phyloP scores from a whole-genome alignment of 768 basidiomycete species.

The Pleurotus eryngii region DNA sequence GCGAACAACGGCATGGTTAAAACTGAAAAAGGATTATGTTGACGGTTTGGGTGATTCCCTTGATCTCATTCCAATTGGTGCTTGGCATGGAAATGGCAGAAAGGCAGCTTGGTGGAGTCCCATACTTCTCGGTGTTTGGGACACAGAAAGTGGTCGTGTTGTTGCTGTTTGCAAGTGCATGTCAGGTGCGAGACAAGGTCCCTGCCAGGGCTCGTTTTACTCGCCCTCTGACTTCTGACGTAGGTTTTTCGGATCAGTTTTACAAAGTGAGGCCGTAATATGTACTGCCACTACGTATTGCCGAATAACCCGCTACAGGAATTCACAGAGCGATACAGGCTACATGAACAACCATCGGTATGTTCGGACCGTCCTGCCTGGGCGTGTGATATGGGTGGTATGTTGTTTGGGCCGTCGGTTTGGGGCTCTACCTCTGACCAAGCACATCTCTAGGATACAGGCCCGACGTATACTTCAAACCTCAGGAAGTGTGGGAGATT shows the following conservation, averaged over 20 bases:
- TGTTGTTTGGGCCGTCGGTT: conserved; percentile 9
- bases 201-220: not conserved
- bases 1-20: conserved; percentile 83
- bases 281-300: not conserved
- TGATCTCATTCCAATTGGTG: conserved; percentile 71
- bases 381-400: conserved; percentile 67
- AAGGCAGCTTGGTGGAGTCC: conserved; percentile 94
- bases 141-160: conserved; percentile 54
- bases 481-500: conserved; percentile 87
- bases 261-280: conserved; percentile 55
- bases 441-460: conserved; percentile 42
- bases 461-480: conserved; percentile 69
- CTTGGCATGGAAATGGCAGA: conserved; percentile 88
- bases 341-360: conserved; percentile 42
- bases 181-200: conserved; percentile 47
- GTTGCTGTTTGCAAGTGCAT: conserved; percentile 90
- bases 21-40: conserved; percentile 92
- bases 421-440: not conserved
- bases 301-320: conserved; percentile 35
- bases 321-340: conserved; percentile 62
- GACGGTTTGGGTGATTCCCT: conserved; percentile 72
- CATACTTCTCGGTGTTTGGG: conserved; percentile 75
- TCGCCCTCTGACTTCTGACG: not conserved
- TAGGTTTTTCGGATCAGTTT: conserved; percentile 79
- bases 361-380: conserved; percentile 52